Base-by-base conservation (phyloP, 805 yeast genomes). In the Ogataea minuta region DNA sequence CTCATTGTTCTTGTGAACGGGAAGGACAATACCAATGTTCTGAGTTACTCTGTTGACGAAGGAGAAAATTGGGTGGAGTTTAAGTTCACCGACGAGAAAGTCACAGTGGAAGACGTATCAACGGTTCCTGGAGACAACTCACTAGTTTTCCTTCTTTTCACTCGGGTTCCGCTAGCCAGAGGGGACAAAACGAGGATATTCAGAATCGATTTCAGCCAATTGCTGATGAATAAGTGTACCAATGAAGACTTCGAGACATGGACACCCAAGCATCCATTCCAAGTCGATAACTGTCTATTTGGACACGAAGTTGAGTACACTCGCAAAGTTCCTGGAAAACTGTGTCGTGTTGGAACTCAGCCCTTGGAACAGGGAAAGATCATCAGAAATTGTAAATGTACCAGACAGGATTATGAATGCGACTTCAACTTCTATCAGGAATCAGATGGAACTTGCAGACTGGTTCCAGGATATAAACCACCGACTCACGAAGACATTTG, bases 121-220 rank as follows among this genome's bases (percentile, higher is more conserved):
- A 89, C 96, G 1, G 87, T 86, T 28, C 96, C 96, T 5, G 72
- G 84, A 11, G 97, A 89, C 57, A 84, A 87, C 26, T 80, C 95
- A 3, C 64, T 86, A 50, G 81, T 82, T 53, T 88, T 90, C 57
- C 50, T 86, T 26, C 61, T 90, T 3, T 75, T 87, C 54, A 81
- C 78, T 1, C 63, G 68, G 40, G 62, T 72, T 7, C 72, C 74
- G 8, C 60, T 69, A 11, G 59, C 67, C 8, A 60, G 63, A 26
- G 82, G 79, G 21, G 73, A 66, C 28, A 62, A 64, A 28, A 74
- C 84, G 0, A 58, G 72, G 19, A 69, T 77, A 0, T 68, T 71
- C 37, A 74, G 78, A 33, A 54, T 84, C 23, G 87, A 83, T 53
- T 84, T 83, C 63, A 63, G 72, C 6, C 66, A 64, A 13, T 54